These are phyloP conservation scores for Acer saccharum DNA, from an alignment of 345 rosid genomes.

Conservation along the genomic window DNA sequence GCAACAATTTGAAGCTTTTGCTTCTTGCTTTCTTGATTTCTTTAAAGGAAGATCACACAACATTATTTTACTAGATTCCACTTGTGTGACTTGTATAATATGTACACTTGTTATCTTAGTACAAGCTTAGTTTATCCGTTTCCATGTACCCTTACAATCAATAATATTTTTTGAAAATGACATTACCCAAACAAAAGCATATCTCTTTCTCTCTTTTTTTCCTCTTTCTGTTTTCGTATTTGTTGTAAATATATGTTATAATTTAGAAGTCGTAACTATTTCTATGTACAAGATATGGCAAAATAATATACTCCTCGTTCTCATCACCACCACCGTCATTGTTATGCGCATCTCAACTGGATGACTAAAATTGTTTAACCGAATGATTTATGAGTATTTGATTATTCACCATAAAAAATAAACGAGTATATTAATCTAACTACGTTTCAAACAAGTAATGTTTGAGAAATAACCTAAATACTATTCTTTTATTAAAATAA, in stretches of 20 bases:
- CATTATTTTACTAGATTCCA: conserved; percentile 1
- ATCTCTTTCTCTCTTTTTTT: neutral
- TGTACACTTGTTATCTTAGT: neutral
- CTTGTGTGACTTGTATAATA: neutral
- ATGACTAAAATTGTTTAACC: too few species aligned
- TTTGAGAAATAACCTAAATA: too few species aligned
- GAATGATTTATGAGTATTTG: too few species aligned
- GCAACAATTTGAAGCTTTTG: conserved; percentile 4
- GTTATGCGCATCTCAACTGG: neutral
- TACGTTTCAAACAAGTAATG: neutral
- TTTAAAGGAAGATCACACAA: neutral
- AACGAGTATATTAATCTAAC: too few species aligned
- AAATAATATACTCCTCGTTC: neutral
- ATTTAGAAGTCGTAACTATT: neutral
- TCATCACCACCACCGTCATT: neutral
- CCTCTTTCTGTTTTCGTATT: too few species aligned
- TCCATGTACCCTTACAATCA: conserved; percentile 6
- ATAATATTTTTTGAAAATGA: conserved; percentile 15
- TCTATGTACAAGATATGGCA: neutral
- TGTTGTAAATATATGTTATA: neutral
- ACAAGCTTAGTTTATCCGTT: conserved; percentile 5
- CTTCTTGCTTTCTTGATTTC: neutral
- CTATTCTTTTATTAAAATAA: too few species aligned
- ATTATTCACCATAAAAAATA: too few species aligned
- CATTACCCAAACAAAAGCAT: neutral